A percentile compares a stretch with the other conserved stretches of the same genome.
These are phyloP conservation scores for Aspergillus sp. DNA, from an alignment of 2,329 filamentous ascomycete species.

Conservation along the genomic window DNA sequence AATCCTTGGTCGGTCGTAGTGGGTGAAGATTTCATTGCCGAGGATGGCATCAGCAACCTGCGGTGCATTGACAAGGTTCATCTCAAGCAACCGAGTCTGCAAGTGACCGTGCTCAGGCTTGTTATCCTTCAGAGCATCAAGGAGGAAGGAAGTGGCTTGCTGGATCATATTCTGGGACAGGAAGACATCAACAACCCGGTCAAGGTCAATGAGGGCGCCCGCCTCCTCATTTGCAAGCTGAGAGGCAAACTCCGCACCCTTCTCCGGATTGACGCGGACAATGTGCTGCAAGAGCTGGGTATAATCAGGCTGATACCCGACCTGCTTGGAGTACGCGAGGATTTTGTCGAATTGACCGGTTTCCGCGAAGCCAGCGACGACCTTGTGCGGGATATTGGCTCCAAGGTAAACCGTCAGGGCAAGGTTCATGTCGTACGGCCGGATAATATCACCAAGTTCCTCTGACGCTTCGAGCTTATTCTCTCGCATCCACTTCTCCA, in stretches of 20 bases:
- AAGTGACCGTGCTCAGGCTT: constrained; percentile 85
- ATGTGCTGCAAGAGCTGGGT: constrained; percentile 87
- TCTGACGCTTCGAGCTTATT: constrained; percentile 94
- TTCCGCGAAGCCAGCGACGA: constrained; percentile 89
- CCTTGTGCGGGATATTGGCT: constrained; percentile 84
- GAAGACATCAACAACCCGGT: constrained; percentile 95
- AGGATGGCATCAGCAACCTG: constrained; percentile 97
- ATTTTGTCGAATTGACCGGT: constrained; percentile 97
- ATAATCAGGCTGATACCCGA: constrained; percentile 90
- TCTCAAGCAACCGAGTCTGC: constrained; percentile 90
- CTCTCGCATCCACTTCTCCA: constrained; percentile 97
- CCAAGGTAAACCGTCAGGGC: constrained; percentile 84
- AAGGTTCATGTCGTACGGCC: constrained; percentile 77
- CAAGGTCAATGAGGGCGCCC: constrained; percentile 80
- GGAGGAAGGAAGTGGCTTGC: constrained; percentile 92
- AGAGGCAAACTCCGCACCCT: constrained; percentile 90
- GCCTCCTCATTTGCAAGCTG: constrained; percentile 81
- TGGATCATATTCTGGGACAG: constrained; percentile 96
- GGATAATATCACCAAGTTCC: constrained; percentile 88
- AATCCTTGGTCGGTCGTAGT: constrained; percentile 88
- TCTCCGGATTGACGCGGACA: constrained; percentile 81
- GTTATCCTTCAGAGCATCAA: constrained; percentile 93
- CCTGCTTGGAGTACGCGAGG: constrained; percentile 75
- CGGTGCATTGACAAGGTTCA: constrained; percentile 93
- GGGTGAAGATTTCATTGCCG: constrained; percentile 95